Evolutionary conservation across 2,329 filamentous ascomycete species (phyloP), one percentile per base, ranked within the genome.

Genomic region (Cercospora citrullina): DNA sequence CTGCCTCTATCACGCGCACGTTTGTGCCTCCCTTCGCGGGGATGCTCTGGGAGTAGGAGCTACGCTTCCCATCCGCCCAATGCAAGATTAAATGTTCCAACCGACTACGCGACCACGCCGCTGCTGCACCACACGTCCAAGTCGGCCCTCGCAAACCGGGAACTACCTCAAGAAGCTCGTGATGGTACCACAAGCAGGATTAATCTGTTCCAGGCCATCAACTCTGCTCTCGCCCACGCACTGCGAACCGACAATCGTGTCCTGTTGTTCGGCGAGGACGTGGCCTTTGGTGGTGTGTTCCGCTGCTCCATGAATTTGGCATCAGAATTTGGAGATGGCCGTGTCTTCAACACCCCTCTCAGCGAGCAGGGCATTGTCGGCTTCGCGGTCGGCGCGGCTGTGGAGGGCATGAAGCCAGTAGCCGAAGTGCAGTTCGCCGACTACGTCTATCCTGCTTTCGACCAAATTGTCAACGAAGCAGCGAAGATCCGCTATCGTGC

Each of bases 371-470:
- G 94, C 1, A 94, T 99, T 72, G 87, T 96, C 68, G 95, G 95
- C 0, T 98, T 98, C 77, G 95, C 90, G 10, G 93, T 98, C 72
- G 95, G 95, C 2, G 88, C 90, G 39, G 94, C 94, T 0, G 92
- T 92, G 6, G 91, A 97, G 81, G 94, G 94, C 26, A 93, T 97
- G 91, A 90, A 91, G 66, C 93, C 95, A 0, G 87, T 98, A 26
- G 94, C 94, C 0, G 95, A 99, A 82, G 93, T 97, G 65, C 94
- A 97, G 78, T 97, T 97, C 77, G 94, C 94, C 68, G 94, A 97
- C 78, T 97, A 97, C 78, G 89, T 97, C 64, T 97, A 90, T 78
- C 94, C 94, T 2, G 93, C 94, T 0, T 97, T 96, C 75, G 93
- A 97, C 76, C 93, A 97, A 82, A 86, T 97, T 33, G 93, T 97